A percentile compares a stretch with the other conserved stretches of the same genome.
These are phyloP conservation scores for Ilex asprella DNA, from an alignment of 257 asterid species.

Conservation along the genomic window DNA sequence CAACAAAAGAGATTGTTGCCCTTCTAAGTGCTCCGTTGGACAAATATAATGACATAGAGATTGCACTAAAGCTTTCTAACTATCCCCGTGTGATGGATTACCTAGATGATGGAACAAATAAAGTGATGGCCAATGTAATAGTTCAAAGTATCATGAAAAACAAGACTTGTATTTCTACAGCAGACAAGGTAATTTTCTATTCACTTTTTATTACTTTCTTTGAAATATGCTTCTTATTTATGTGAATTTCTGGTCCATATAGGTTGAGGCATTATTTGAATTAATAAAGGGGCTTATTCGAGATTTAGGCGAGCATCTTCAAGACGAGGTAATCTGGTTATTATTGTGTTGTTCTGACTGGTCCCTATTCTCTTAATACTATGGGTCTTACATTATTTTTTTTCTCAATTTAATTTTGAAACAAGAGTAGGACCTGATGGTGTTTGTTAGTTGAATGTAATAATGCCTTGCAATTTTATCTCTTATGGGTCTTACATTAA, in stretches of 20 bases:
- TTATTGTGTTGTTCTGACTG: not conserved
- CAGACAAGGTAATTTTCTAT: conserved; percentile 65
- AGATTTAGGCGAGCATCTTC: conserved; percentile 56
- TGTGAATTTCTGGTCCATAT: conserved; percentile 23
- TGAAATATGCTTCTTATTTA: conserved; percentile 16
- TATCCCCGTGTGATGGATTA: conserved; percentile 83
- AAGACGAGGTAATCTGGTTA: conserved; percentile 61
- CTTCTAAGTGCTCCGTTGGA: conserved; percentile 97
- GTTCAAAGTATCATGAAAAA: conserved; percentile 79
- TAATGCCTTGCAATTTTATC: conserved; percentile 4
- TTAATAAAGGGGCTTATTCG: conserved; percentile 80
- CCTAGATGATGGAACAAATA: conserved; percentile 72
- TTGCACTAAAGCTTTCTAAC: conserved; percentile 81
- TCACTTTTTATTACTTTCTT: conserved; percentile 10
- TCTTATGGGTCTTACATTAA: not conserved
- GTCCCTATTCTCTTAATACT: conserved; percentile 16
- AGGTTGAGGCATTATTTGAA: conserved; percentile 90
- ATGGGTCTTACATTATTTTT: not conserved
- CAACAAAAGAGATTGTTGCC: conserved; percentile 86
- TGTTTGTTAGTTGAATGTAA: conserved; percentile 6
- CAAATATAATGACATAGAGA: conserved; percentile 91
- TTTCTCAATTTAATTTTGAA: not conserved
- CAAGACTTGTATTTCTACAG: conserved; percentile 65
- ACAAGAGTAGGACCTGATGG: conserved; percentile 3
- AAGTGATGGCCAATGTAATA: conserved; percentile 91